Evolutionary conservation across 192 early-diverging fungal species (phyloP).

Genomic region (Pilobolus umbonatus): DNA sequence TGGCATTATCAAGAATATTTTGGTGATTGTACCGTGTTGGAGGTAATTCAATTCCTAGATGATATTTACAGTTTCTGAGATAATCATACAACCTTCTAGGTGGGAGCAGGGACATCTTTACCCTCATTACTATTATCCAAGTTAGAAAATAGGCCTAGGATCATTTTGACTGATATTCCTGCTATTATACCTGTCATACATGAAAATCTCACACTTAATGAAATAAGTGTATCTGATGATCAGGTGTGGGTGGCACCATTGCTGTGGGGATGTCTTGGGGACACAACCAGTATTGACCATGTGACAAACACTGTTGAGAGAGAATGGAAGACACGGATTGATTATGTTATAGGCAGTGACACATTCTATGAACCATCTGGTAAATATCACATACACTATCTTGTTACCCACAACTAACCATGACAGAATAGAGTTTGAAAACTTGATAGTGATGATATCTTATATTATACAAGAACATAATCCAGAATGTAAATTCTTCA

Average conservation of each 20-base stretch:
- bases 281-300: conserved; percentile 32
- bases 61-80: neutral
- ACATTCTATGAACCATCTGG: conserved; percentile 55
- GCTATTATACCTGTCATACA: conserved; percentile 37
- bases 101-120: conserved; percentile 60
- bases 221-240: conserved; percentile 5
- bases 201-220: conserved; percentile 30
- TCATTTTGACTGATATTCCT: conserved; percentile 41
- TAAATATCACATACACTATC: conserved; percentile 13
- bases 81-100: conserved; percentile 20
- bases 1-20: conserved; percentile 34
- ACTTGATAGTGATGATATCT: conserved; percentile 56
- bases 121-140: conserved; percentile 56
- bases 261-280: conserved; percentile 43
- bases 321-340: conserved; percentile 25
- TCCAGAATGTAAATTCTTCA: conserved; percentile 52
- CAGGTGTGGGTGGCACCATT: conserved; percentile 39
- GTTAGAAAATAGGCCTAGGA: neutral
- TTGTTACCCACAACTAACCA: neutral
- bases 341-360: conserved; percentile 52
- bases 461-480: conserved; percentile 53
- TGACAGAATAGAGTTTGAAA: conserved; percentile 53
- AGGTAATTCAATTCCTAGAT: conserved; percentile 20
- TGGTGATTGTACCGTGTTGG: conserved; percentile 26
- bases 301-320: conserved; percentile 21